Evolutionary conservation across 2,329 filamentous ascomycete genomes (phyloP).

Genomic region (Venturia pyrina): DNA sequence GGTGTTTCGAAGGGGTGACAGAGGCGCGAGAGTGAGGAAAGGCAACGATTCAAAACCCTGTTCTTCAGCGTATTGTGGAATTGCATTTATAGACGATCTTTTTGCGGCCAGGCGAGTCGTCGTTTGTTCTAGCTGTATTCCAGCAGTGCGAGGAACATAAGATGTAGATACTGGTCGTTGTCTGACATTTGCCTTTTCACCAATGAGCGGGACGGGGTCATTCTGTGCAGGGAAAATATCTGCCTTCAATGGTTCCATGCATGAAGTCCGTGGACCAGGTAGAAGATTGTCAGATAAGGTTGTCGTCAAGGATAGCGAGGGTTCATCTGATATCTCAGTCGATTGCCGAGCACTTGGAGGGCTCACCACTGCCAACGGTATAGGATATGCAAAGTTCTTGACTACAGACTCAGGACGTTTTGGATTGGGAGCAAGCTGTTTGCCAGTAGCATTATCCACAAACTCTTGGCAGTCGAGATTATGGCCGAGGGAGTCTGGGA

Average conservation of each 20-base stretch:
- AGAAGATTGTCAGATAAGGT: not conserved
- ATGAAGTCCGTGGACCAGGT: not conserved
- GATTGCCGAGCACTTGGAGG: not conserved
- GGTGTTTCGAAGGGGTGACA: not conserved
- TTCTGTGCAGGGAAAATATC: not conserved
- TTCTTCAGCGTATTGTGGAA: not conserved
- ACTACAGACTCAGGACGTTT: not conserved
- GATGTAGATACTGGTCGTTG: not conserved
- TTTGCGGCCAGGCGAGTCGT: not conserved
- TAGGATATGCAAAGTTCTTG: conserved; percentile 1
- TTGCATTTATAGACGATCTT: not conserved
- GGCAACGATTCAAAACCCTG: not conserved
- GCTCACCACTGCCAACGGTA: conserved; percentile 3
- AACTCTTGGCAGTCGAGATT: not conserved
- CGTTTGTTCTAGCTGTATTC: not conserved
- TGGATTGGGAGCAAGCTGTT: not conserved
- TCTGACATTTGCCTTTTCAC: not conserved
- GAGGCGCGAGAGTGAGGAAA: not conserved
- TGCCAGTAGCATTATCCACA: not conserved
- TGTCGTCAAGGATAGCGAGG: not conserved
- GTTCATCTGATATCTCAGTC: not conserved
- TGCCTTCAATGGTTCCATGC: not conserved
- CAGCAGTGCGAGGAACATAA: not conserved
- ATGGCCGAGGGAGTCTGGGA: not conserved
- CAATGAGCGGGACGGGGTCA: not conserved